Evolutionary conservation across 2,329 filamentous ascomycete species (phyloP), one percentile per base, ranked within the genome.

Genomic region (Amphichorda felina): DNA sequence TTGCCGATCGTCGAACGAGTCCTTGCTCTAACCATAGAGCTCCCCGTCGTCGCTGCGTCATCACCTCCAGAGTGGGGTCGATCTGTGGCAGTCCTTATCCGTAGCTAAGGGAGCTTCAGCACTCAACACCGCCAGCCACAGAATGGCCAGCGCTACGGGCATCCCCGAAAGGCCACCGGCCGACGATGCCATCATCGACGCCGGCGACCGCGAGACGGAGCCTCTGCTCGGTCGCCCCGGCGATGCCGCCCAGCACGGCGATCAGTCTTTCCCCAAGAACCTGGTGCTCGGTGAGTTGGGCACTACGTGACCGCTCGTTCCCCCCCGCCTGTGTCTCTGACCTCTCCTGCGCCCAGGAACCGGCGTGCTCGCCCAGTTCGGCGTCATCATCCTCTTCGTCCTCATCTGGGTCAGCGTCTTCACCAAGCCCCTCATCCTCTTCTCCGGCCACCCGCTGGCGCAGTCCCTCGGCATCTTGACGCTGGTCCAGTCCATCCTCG

Each of bases 361-460:
- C 13, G 89, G 76, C 38, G 69, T 80, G 40, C 59, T 95, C 40
- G 83, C 86, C 28, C 87, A 95, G 59, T 70, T 74, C 30, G 89
- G 86, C 38, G 73, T 79, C 37, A 63, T 85, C 59, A 72, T 94
- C 43, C 72, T 95, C 42, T 64, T 77, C 33, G 73, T 75, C 25
- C 73, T 89, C 38, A 68, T 94, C 44, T 94, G 86, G 85, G 73
- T 75, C 31, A 72, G 72, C 38, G 72, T 95, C 43, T 75, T 94
- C 51, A 71, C 75, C 29, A 67, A 79, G 37, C 57, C 63, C 21
- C 53, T 93, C 41, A 82, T 84, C 27, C 75, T 94, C 47, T 94
- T 96, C 70, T 87, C 85, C 14, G 76, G 80, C 8, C 89, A 96
- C 57, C 89, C 89, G 7, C 77, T 95, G 52, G 64, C 79, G 39